Conservation (phyloP, 208 protist species). For the Novymonas esmeraldas region DNA sequence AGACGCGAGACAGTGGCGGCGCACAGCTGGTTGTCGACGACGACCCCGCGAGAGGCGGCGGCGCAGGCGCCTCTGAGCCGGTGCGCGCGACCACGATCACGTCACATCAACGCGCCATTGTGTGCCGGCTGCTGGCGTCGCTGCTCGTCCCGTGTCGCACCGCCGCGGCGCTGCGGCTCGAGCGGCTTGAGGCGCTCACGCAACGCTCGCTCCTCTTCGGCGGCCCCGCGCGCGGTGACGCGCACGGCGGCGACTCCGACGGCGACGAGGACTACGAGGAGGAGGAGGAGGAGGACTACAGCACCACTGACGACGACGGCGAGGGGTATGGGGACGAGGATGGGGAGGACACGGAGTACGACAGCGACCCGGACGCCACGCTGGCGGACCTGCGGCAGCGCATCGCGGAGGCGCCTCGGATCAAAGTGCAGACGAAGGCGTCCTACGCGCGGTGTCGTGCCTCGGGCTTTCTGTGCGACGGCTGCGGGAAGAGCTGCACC, state of each 20-base stretch:
- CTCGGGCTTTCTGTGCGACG: conserved; percentile 63
- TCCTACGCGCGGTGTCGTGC: conserved; percentile 29
- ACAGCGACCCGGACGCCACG: background rate
- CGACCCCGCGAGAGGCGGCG: background rate
- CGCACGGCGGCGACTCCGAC: conserved; percentile 24
- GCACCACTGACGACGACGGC: conserved; percentile 40
- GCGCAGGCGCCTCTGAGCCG: background rate
- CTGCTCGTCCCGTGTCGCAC: conserved; percentile 44
- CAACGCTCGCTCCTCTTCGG: conserved; percentile 17
- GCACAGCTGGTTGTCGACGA: background rate
- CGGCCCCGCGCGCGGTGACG: conserved; percentile 4
- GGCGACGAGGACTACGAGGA: conserved; percentile 26
- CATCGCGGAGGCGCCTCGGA: conserved; percentile 29
- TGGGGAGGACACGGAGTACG: background rate
- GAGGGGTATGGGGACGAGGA: background rate
- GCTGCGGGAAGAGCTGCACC: conserved; percentile 48
- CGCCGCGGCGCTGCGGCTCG: conserved; percentile 38
- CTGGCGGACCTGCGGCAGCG: conserved; percentile 30
- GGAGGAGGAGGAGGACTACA: conserved; percentile 37
- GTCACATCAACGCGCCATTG: conserved; percentile 45
- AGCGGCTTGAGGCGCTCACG: conserved; percentile 26
- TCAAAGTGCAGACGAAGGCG: conserved; percentile 42
- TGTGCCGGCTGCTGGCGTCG: conserved; percentile 50
- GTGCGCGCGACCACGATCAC: conserved; percentile 27
- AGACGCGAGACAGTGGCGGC: background rate